These are phyloP conservation scores for Leishmania tarentolae DNA, from an alignment of 208 protist genomes.

Conservation along the genomic window DNA sequence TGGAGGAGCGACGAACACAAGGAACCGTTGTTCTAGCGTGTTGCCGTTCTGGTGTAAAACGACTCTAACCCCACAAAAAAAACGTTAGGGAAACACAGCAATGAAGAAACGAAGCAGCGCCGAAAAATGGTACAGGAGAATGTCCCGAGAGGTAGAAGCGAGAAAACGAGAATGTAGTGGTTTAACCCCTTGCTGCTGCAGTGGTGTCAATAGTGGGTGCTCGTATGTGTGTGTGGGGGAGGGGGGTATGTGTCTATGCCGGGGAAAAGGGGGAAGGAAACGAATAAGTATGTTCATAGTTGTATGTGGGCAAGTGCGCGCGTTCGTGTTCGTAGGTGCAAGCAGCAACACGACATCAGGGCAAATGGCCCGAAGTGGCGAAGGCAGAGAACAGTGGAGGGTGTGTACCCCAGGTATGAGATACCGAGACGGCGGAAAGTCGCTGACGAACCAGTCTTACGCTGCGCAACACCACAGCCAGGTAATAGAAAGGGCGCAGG, in stretches of 20 bases:
- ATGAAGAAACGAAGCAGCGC: neutral
- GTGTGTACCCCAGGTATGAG: neutral
- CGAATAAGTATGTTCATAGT: neutral
- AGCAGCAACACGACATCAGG: neutral
- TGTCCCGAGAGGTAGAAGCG: neutral
- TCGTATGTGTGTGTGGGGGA: neutral
- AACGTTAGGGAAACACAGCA: neutral
- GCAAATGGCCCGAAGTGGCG: neutral
- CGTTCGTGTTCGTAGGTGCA: neutral
- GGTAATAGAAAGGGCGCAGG: neutral
- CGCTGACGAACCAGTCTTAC: neutral
- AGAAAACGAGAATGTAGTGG: neutral
- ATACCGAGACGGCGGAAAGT: neutral
- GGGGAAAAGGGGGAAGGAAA: neutral
- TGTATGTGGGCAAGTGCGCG: neutral
- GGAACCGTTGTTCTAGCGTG: neutral
- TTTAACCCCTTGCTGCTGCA: neutral
- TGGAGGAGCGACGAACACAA: neutral
- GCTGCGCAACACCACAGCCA: neutral
- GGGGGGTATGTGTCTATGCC: neutral
- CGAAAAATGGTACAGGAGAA: neutral
- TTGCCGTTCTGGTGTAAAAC: neutral
- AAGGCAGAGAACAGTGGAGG: neutral
- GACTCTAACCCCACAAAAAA: neutral
- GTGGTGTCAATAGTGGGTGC: neutral